These are phyloP conservation scores for Aureobasidium pullulans DNA, from an alignment of 2,329 filamentous ascomycete genomes.

Conservation along the genomic window DNA sequence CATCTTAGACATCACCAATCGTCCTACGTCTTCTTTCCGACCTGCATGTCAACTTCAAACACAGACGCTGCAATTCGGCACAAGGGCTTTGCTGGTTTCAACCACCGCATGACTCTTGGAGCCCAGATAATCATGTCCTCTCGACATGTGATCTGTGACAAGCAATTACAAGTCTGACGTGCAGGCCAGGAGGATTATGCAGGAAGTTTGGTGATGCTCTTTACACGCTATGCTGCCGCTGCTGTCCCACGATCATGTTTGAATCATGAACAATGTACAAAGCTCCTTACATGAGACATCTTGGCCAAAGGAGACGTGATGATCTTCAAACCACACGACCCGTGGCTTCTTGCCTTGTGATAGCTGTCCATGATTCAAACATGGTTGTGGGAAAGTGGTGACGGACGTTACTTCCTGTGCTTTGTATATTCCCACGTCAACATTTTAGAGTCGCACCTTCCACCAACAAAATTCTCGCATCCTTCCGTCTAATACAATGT, in stretches of 20 bases:
- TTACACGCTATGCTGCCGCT: neutral
- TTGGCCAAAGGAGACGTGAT: neutral
- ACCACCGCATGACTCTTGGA: neutral
- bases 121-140: neutral
- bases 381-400: neutral
- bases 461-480: neutral
- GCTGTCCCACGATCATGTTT: neutral
- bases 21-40: neutral
- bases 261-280: neutral
- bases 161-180: neutral
- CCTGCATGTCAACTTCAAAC: neutral
- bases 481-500: neutral
- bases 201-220: neutral
- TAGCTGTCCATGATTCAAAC: neutral
- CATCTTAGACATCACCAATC: neutral
- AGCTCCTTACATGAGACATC: neutral
- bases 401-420: neutral
- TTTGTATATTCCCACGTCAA: neutral
- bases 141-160: neutral
- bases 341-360: neutral
- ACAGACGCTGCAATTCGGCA: too few species aligned
- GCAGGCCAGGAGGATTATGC: neutral
- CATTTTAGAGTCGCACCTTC: neutral
- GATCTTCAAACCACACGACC: neutral
- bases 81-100: neutral